Evolutionary conservation across 2,329 filamentous ascomycete genomes (phyloP), one percentile per base, ranked within the genome.

Genomic region (Stagonosporopsis chrysanthemi): DNA sequence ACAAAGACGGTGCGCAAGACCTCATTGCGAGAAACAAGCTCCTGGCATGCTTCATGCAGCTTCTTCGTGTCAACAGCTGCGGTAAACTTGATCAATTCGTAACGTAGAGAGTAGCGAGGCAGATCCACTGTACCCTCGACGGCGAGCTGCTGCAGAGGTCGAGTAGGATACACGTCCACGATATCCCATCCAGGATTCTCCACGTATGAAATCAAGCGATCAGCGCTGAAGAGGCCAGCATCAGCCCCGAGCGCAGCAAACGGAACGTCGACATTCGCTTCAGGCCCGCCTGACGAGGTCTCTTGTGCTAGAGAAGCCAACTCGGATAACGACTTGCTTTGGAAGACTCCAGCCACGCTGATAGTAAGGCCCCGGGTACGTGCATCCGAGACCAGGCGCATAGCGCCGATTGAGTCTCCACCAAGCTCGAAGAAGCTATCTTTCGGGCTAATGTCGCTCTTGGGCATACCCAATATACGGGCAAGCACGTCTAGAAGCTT

Each of bases 1-100:
- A 88, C 80, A 60, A 90, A 90, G 5, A 89, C 84, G 0, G 87
- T 90, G 4, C 87, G 83, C 2, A 90, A 77, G 23, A 90, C 86
- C 64, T 89, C 86, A 67, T 89, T 87, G 7, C 79, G 79, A 2
- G 80, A 74, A 1, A 90, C 83, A 3, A 90, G 81, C 31, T 85
- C 77, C 45, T 81, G 79, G 61, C 84, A 87, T 44, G 80, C 80
- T 17, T 74, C 58, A 29, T 82, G 75, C 23, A 88, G 78, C 12
- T 80, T 79, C 11, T 78, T 72, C 14, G 79, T 66, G 48, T 88
- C 77, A 12, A 88, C 75, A 0, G 65, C 60, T 0, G 78, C 80
- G 23, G 85, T 80, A 51, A 90, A 83, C 72, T 86, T 85, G 71
- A 90, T 85, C 56, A 87, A 79, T 58, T 86, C 86, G 67, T 90